phyloP scores from a whole-genome alignment of 345 rosid genomes.

The Acer negundo region DNA sequence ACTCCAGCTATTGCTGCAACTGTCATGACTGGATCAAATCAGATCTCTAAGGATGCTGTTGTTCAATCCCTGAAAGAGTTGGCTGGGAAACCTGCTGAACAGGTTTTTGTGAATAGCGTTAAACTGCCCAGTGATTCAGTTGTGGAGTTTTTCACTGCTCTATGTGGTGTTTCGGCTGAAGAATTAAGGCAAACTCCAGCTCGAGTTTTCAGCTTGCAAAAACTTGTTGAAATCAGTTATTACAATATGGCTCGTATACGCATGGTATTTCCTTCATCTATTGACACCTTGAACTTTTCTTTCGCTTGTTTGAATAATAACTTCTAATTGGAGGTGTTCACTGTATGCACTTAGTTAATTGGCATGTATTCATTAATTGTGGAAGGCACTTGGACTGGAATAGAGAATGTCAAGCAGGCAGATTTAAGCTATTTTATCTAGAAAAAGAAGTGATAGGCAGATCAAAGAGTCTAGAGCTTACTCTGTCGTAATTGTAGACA shows the following conservation, averaged over 20 bases:
- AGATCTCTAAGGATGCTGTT: slow-evolving; percentile 95
- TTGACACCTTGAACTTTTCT: not conserved
- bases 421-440: not conserved
- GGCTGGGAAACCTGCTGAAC: slow-evolving; percentile 95
- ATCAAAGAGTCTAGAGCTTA: slow-evolving; percentile 7
- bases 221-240: slow-evolving; percentile 98
- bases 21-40: slow-evolving; percentile 97
- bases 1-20: slow-evolving; percentile 91
- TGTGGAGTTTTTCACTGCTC: slow-evolving; percentile 96
- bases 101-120: slow-evolving; percentile 88
- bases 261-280: slow-evolving; percentile 58
- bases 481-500: not conserved
- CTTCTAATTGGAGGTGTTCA: not conserved
- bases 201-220: slow-evolving; percentile 98
- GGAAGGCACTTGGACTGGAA: not conserved
- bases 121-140: slow-evolving; percentile 89
- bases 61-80: slow-evolving; percentile 85
- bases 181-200: slow-evolving; percentile 97
- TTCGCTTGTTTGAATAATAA: not conserved
- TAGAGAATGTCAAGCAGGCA: not conserved
- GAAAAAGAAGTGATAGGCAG: not conserved
- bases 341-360: slow-evolving; percentile 4
- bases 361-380: slow-evolving; percentile 6
- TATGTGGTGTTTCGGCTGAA: slow-evolving; percentile 96
- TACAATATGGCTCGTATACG: slow-evolving; percentile 98